phyloP scores from a whole-genome alignment of 768 basidiomycete genomes.

The Chalciporus sphaerocephalus region DNA sequence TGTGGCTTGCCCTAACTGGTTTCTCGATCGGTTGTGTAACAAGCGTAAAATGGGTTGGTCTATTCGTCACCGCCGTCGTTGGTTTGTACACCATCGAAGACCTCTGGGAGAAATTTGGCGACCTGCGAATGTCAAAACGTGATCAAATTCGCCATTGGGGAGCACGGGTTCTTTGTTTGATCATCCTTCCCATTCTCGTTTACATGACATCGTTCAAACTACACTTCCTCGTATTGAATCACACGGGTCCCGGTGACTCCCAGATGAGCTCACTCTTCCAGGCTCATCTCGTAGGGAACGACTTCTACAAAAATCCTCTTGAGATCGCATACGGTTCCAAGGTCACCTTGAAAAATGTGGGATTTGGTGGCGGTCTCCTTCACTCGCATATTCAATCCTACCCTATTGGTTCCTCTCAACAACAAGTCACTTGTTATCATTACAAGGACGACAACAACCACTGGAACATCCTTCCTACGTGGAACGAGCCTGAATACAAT shows the following conservation, averaged over 20 bases:
- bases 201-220: slow-evolving; percentile 95
- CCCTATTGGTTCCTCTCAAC: slow-evolving; percentile 87
- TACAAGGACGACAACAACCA: slow-evolving; percentile 99
- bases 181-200: slow-evolving; percentile 84
- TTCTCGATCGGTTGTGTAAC: slow-evolving; percentile 92
- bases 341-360: slow-evolving; percentile 93
- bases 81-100: slow-evolving; percentile 97
- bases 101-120: slow-evolving; percentile 97
- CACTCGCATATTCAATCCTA: slow-evolving; percentile 97
- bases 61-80: slow-evolving; percentile 92
- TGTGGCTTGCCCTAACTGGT: slow-evolving; percentile 93
- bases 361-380: slow-evolving; percentile 93
- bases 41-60: slow-evolving; percentile 93
- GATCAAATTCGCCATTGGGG: slow-evolving; percentile 90
- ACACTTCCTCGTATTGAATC: slow-evolving; percentile 91
- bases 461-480: slow-evolving; percentile 75
- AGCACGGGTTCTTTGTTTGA: slow-evolving; percentile 80
- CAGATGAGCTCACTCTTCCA: slow-evolving; percentile 99
- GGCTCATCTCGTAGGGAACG: slow-evolving; percentile 91
- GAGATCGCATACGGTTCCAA: slow-evolving; percentile 89
- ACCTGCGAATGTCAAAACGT: slow-evolving; percentile 87
- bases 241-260: slow-evolving; percentile 93
- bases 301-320: slow-evolving; percentile 86
- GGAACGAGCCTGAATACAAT: slow-evolving; percentile 70
- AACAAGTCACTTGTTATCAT: slow-evolving; percentile 98